Evolutionary conservation across 2,329 filamentous ascomycete genomes (phyloP), one percentile per base, ranked within the genome.

Genomic region (Arachnomyces sp.): DNA sequence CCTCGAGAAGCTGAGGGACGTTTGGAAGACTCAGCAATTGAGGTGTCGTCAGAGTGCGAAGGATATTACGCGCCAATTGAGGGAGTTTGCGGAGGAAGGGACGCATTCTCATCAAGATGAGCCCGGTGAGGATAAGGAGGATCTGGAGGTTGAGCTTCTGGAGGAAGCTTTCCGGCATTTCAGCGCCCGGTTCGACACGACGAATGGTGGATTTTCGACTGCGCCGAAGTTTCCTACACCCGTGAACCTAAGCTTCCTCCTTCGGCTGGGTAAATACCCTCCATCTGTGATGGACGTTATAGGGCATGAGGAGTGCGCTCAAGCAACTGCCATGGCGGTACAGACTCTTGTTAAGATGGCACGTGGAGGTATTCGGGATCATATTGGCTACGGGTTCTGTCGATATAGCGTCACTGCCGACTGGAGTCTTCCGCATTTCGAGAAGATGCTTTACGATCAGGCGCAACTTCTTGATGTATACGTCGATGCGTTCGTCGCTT

Each of bases 381-480:
- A 85, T 45, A 75, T 90, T 44, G 84, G 84, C 32, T 76, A 84
- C 55, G 84, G 85, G 5, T 87, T 88, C 52, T 78, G 82, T 29
- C 77, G 90, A 38, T 95, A 94, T 58, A 94, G 87, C 11, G 83
- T 94, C 6, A 96, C 90, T 0, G 70, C 79, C 11, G 85, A 96
- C 63, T 98, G 92, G 92, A 85, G 83, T 47, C 69, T 96, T 34
- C 92, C 92, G 8, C 89, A 94, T 59, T 98, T 96, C 53, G 92
- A 98, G 67, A 96, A 96, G 68, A 88, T 96, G 75, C 76, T 95
- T 7, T 88, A 87, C 40, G 92, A 96, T 56, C 94, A 98, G 54
- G 82, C 85, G 0, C 82, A 95, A 50, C 72, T 96, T 1, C 67
- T 98, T 2, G 76, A 81, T 16, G 72, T 92, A 5, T 96, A 92